Evolutionary conservation across 169 alveolate species (phyloP), one percentile per base, ranked within the genome.

Genomic region (Plasmodium vivax): DNA sequence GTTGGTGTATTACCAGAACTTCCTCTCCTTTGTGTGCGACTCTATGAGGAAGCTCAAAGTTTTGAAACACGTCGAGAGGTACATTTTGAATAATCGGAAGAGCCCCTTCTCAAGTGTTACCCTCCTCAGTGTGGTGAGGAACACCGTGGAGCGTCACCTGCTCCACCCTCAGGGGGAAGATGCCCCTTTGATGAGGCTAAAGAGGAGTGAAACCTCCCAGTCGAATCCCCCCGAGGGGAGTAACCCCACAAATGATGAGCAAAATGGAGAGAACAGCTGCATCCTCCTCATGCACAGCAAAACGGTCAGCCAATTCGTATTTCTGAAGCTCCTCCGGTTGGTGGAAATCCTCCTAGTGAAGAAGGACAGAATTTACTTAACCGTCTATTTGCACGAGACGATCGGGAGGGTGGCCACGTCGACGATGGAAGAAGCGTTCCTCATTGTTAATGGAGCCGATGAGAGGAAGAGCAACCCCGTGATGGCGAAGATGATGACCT

Each of bases 61-160:
- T 80, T 58, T 88, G 38, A 80, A 41, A 16, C 56, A 81, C 51
- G 47, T 62, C 7, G 91, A 88, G 38, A 88, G 54, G 4, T 88
- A 88, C 32, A n/a, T 88, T 19, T 30, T 68, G 51, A 10, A 41
- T 58, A 80, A 58, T 41, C 54, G 51, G 9, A 88, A 88, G 43
- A 80, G 47, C 72, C 43, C 47, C 36, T 56, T 79, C 43, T 80
- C 54, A 73, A 88, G 71, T 43, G 68, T 68, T 5, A 38, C 94
- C 5, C 73, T 88, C 47, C 71, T 88, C 74, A 80, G 16, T 88
- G 82, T 88, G 47, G 58, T 88, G 30, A 58, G 34, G 36, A 88
- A 88, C 51, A 88, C 90, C 12, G 34, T 88, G 2, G 84, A 88
- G n/a, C 47, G 72, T 2, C 94, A 88, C 72, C 62, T 88, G 47